Conservation (phyloP, 148 eudicot species). For the Vaccinium darrowii region DNA sequence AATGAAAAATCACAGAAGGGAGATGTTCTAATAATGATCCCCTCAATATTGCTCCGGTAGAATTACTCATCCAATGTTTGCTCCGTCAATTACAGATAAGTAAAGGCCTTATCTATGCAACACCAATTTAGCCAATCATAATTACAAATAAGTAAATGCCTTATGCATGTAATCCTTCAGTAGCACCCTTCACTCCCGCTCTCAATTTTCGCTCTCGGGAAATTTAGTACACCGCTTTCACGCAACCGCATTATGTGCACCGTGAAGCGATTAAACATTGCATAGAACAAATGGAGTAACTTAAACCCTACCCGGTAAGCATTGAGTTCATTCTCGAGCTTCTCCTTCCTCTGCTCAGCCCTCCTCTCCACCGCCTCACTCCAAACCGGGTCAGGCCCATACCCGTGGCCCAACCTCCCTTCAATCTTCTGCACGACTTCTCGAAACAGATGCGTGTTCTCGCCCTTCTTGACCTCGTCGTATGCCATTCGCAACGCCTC, state of each 20-base stretch:
- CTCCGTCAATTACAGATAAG: background rate
- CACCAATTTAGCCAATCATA: background rate
- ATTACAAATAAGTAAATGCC: background rate
- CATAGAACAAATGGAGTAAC: too few species aligned
- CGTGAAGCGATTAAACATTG: too few species aligned
- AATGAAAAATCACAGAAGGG: background rate
- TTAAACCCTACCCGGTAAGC: slow-evolving; percentile 62
- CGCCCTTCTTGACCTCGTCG: slow-evolving; percentile 85
- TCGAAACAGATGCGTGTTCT: slow-evolving; percentile 64
- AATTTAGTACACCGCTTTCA: too few species aligned
- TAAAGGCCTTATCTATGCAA: background rate
- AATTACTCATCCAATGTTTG: background rate
- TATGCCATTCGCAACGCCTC: slow-evolving; percentile 90
- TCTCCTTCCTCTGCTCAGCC: slow-evolving; percentile 80
- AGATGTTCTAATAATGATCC: background rate
- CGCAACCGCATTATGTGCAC: too few species aligned
- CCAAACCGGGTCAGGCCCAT: slow-evolving; percentile 61
- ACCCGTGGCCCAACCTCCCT: slow-evolving; percentile 51
- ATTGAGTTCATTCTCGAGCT: slow-evolving; percentile 86
- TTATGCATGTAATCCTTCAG: too few species aligned
- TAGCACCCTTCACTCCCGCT: too few species aligned
- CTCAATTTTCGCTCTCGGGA: too few species aligned
- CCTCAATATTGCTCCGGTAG: background rate
- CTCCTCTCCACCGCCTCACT: slow-evolving; percentile 60
- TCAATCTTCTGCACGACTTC: slow-evolving; percentile 66